A percentile compares a stretch with the other conserved stretches of the same genome.
Evolutionary conservation across 352 stramenopile genomes (phyloP).

Genomic region (Phytophthora fragariaefolia): DNA sequence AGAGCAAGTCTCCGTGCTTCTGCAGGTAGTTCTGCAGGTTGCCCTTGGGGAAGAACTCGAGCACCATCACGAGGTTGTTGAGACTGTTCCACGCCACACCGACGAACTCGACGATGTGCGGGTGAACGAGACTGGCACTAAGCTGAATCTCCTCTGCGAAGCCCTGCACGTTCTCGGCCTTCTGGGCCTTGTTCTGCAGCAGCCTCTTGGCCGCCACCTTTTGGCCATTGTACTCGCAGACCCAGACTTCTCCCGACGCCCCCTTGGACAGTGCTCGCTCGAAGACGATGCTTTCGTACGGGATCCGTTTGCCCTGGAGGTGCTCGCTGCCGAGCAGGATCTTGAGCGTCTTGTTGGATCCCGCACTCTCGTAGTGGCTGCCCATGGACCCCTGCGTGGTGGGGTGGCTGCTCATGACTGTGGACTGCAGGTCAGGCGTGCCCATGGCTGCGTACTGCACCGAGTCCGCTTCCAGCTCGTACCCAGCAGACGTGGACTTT

Average conservation of each 20-base stretch:
- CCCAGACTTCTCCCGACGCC: slow-evolving; percentile 54
- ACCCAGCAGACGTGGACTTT: not conserved
- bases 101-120: slow-evolving; percentile 59
- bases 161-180: slow-evolving; percentile 33
- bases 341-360: slow-evolving; percentile 34
- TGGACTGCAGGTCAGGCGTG: slow-evolving; percentile 14
- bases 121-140: slow-evolving; percentile 55
- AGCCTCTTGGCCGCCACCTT: slow-evolving; percentile 54
- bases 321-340: slow-evolving; percentile 22
- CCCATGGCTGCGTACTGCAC: slow-evolving; percentile 13
- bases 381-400: slow-evolving; percentile 21
- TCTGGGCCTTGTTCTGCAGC: slow-evolving; percentile 36
- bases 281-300: slow-evolving; percentile 26
- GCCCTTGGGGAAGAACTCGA: slow-evolving; percentile 40
- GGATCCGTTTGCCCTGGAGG: slow-evolving; percentile 30
- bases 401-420: slow-evolving; percentile 5
- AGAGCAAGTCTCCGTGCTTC: slow-evolving; percentile 30
- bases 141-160: slow-evolving; percentile 68
- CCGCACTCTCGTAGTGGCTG: slow-evolving; percentile 30
- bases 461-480: slow-evolving; percentile 5
- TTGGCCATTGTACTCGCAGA: slow-evolving; percentile 51
- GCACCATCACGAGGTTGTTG: slow-evolving; percentile 43
- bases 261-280: slow-evolving; percentile 38
- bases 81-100: slow-evolving; percentile 60
- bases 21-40: slow-evolving; percentile 30